These are phyloP conservation scores for Mycena leptocephala DNA, from an alignment of 768 basidiomycete species.

Conservation along the genomic window DNA sequence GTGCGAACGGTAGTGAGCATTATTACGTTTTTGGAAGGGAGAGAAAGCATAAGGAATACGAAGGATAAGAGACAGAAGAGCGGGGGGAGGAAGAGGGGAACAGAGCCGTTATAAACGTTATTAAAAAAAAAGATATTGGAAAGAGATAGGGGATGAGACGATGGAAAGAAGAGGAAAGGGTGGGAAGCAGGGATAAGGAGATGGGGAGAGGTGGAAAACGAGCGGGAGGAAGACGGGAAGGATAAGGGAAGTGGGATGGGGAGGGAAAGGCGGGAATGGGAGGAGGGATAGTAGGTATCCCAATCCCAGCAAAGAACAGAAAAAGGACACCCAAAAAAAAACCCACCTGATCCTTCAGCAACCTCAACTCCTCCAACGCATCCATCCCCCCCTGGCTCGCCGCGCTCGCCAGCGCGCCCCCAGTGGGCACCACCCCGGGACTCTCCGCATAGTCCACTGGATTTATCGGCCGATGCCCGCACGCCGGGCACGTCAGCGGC, in stretches of 20 bases:
- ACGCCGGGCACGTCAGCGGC: constrained; percentile 30
- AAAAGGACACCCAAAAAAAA: neutral
- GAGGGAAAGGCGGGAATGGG: neutral
- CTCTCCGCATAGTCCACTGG: constrained; percentile 31
- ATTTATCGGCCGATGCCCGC: constrained; percentile 18
- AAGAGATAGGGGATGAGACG: too few relatives aligned
- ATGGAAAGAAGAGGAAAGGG: neutral
- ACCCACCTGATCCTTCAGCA: constrained; percentile 75
- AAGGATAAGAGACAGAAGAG: neutral
- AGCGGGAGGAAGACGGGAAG: neutral
- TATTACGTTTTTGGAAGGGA: too few relatives aligned
- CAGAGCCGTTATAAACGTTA: too few relatives aligned
- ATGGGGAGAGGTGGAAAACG: neutral
- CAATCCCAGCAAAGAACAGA: neutral
- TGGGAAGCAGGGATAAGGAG: neutral
- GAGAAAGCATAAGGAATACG: too few relatives aligned
- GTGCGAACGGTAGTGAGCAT: too few relatives aligned
- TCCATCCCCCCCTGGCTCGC: constrained; percentile 75
- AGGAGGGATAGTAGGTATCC: neutral
- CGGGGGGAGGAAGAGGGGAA: neutral
- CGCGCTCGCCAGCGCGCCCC: constrained; percentile 70
- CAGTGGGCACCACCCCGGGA: constrained; percentile 63
- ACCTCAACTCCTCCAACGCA: constrained; percentile 77
- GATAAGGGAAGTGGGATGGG: too few relatives aligned
- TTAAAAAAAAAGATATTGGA: too few relatives aligned